Conservation (phyloP, 2,329 filamentous ascomycete genomes). For the Ambrosiella cleistominuta region DNA sequence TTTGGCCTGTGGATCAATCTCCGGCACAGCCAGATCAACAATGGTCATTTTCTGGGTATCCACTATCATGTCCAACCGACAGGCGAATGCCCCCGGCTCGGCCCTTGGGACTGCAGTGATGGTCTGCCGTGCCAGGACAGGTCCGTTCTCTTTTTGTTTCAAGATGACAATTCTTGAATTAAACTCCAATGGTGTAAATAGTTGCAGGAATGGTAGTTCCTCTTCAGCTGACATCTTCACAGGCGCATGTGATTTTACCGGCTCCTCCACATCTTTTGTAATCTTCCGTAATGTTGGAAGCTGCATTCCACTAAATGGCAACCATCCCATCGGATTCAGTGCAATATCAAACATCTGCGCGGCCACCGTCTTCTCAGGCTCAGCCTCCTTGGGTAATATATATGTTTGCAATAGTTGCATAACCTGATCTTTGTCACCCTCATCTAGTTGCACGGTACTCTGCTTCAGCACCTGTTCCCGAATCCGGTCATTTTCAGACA, state of each 20-base stretch:
- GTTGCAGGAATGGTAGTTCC: slow-evolving; percentile 49
- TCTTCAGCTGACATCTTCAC: slow-evolving; percentile 43
- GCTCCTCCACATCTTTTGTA: neutral
- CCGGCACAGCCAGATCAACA: slow-evolving; percentile 32
- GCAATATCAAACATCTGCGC: slow-evolving; percentile 31
- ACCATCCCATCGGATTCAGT: slow-evolving; percentile 32
- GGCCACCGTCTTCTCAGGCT: slow-evolving; percentile 18
- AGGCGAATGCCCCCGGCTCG: slow-evolving; percentile 33
- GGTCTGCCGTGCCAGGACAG: slow-evolving; percentile 34
- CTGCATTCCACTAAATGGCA: slow-evolving; percentile 30
- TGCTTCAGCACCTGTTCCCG: slow-evolving; percentile 19
- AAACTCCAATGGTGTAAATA: slow-evolving; percentile 52
- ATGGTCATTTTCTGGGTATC: slow-evolving; percentile 35
- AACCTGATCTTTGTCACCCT: slow-evolving; percentile 5
- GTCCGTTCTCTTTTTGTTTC: slow-evolving; percentile 13
- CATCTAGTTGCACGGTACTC: neutral
- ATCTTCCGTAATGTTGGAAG: neutral
- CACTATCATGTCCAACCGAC: slow-evolving; percentile 40
- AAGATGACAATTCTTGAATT: slow-evolving; percentile 34
- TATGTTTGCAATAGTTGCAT: slow-evolving; percentile 16
- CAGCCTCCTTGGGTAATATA: slow-evolving; percentile 22
- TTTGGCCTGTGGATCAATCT: slow-evolving; percentile 39
- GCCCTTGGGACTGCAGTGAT: slow-evolving; percentile 30
- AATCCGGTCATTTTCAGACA: slow-evolving; percentile 40
- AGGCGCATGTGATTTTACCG: slow-evolving; percentile 43